Evolutionary conservation across 2,329 filamentous ascomycete genomes (phyloP), one percentile per base, ranked within the genome.

Genomic region (Teratosphaeriaceae sp.): DNA sequence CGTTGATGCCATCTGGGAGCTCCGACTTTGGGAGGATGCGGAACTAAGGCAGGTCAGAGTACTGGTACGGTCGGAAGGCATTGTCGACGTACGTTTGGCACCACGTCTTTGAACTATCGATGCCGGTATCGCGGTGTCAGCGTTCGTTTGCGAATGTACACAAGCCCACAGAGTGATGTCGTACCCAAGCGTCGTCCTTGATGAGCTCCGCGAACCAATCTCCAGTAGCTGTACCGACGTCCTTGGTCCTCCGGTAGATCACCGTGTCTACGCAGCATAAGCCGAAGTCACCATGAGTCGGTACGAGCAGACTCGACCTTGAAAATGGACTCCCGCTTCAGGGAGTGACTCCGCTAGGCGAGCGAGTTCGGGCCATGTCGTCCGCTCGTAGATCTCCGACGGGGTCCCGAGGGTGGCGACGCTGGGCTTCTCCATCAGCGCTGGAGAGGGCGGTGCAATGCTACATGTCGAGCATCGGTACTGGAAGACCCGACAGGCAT

Each of bases 281-380:
- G 30, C 3, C n/a, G 4, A 12, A 13, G 4, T 18, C 29, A 29
- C 26, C 22, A 16, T 3, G 18, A 5, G 9, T 11, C 7, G 26
- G 27, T 11, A 16, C 18, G 21, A 7, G 15, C 27, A 15, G 19
- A 19, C 45, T 27, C n/a, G 26, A 59, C 58, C 56, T 67, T 88
- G 85, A 49, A 88, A 85, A 59, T 92, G 85, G 38, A 94, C 79
- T 5, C 86, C 87, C 2, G 86, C 82, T 52, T 90, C 85, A 0
- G 85, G 85, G 1, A 83, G 73, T 37, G 85, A 73, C 48, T 75
- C 70, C 19, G 67, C 69, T 3, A 72, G 57, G 1, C 61, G 56
- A 37, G 62, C 62, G 12, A 72, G 53, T 46, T 71, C 68, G 20
- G 62, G 59, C 68, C 68, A 73, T 12, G 69, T 70, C 22, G 63